A percentile compares a stretch with the other conserved stretches of the same genome.
Conservation (phyloP, 1,284 basidiomycete genomes). For the Cystobasidiaceae sp. region DNA sequence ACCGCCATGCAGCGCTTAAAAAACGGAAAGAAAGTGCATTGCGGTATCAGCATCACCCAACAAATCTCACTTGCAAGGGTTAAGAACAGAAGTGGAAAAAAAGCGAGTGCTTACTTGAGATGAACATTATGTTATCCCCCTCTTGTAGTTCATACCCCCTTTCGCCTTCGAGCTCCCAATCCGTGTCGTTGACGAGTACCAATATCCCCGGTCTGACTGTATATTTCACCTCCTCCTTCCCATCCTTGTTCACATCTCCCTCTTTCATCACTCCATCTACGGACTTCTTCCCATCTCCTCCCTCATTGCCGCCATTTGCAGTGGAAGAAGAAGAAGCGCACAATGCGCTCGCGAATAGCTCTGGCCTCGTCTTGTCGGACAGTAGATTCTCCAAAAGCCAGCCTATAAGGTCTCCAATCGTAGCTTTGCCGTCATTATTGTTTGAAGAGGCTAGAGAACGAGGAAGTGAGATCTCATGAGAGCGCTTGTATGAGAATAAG, state of each 20-base stretch:
- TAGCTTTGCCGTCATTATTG: conserved; percentile 44
- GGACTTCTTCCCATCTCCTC: no score
- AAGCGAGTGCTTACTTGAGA: conserved; percentile 47
- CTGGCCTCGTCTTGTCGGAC: conserved; percentile 65
- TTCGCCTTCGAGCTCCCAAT: conserved; percentile 97
- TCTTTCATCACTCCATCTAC: not conserved
- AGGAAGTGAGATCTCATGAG: conserved; percentile 61
- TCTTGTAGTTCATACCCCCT: conserved; percentile 74
- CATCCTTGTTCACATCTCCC: no score
- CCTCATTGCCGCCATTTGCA: no score
- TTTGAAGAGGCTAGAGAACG: conserved; percentile 37
- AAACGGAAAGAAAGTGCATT: no score
- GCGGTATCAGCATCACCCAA: no score
- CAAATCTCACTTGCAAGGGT: no score
- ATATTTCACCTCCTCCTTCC: no score
- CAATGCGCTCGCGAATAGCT: conserved; percentile 69
- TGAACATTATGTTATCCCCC: conserved; percentile 88
- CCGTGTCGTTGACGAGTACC: conserved; percentile 90
- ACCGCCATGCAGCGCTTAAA: no score
- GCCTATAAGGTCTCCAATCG: conserved; percentile 70
- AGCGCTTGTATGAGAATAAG: conserved; percentile 65
- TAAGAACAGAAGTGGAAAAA: no score
- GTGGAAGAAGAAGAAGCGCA: not conserved
- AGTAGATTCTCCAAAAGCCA: conserved; percentile 74
- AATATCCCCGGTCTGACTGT: conserved; percentile 90